Conservation (phyloP, 306 rosid genomes). For the Begonia peltatifolia region DNA sequence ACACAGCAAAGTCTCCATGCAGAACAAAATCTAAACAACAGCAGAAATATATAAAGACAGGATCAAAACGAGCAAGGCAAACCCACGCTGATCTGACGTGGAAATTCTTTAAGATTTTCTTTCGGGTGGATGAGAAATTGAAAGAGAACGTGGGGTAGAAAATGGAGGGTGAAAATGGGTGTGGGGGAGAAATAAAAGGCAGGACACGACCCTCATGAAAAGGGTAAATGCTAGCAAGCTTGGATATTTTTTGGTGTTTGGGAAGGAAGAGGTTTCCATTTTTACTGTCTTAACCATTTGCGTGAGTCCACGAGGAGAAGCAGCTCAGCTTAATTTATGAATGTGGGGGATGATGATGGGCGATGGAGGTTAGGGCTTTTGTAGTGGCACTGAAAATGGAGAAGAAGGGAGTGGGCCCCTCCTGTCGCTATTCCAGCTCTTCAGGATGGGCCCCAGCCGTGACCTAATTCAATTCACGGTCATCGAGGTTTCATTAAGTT, state of each 20-base stretch:
- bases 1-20: conserved; percentile 30
- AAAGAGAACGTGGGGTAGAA: not conserved
- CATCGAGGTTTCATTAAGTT: not conserved
- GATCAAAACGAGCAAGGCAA: not conserved
- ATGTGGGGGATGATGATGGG: not conserved
- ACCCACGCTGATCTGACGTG: not conserved
- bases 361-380: not conserved
- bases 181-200: conserved; percentile 16
- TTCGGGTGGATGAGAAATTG: conserved; percentile 1
- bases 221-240: conserved; percentile 27
- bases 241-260: not conserved
- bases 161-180: not conserved
- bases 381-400: not conserved
- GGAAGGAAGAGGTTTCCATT: not conserved
- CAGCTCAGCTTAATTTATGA: not conserved
- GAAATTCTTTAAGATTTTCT: not conserved
- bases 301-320: conserved; percentile 44
- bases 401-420: not conserved
- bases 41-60: no score
- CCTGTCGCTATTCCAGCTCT: not conserved
- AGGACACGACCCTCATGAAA: conserved; percentile 40
- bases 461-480: conserved; percentile 14
- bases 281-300: conserved; percentile 17
- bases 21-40: not conserved
- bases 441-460: conserved; percentile 10